These are phyloP conservation scores for Candida insectorum DNA, from an alignment of 805 yeast species.

Conservation along the genomic window DNA sequence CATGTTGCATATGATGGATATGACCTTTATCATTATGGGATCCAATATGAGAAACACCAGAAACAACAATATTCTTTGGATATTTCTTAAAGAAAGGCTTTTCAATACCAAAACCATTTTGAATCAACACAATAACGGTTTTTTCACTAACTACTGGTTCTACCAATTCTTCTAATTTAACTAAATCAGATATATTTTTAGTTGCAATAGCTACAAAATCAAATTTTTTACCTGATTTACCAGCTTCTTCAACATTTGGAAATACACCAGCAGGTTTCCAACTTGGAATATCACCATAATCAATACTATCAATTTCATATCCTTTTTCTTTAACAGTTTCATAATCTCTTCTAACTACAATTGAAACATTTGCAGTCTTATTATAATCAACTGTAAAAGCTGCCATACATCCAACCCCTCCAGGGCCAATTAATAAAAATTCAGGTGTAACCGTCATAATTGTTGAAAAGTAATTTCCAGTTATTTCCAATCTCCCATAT, in stretches of 20 bases:
- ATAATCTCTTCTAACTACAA: constrained; percentile 37
- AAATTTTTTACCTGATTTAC: constrained; percentile 15
- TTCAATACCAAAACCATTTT: constrained; percentile 27
- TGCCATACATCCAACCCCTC: constrained; percentile 81
- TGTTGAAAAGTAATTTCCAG: neutral
- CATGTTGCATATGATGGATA: constrained; percentile 49
- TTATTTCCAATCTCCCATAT: neutral
- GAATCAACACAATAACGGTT: constrained; percentile 31
- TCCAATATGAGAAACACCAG: constrained; percentile 35
- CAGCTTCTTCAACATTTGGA: constrained; percentile 26
- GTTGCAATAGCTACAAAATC: constrained; percentile 36
- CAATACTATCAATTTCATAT: constrained; percentile 27
- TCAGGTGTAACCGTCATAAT: too few species aligned
- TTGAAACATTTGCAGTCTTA: constrained; percentile 39
- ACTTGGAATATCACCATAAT: constrained; percentile 25
- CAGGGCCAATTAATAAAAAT: constrained; percentile 71
- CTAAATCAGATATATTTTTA: constrained; percentile 34
- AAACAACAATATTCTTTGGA: constrained; percentile 31
- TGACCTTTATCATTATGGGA: constrained; percentile 39
- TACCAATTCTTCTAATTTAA: constrained; percentile 42
- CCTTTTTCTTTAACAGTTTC: constrained; percentile 26
- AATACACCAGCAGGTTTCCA: constrained; percentile 32
- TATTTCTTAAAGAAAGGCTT: constrained; percentile 10
- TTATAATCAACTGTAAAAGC: constrained; percentile 57
- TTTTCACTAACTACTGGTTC: constrained; percentile 25